Conservation (phyloP, 805 yeast species). For the Yamadazyma scolyti region DNA sequence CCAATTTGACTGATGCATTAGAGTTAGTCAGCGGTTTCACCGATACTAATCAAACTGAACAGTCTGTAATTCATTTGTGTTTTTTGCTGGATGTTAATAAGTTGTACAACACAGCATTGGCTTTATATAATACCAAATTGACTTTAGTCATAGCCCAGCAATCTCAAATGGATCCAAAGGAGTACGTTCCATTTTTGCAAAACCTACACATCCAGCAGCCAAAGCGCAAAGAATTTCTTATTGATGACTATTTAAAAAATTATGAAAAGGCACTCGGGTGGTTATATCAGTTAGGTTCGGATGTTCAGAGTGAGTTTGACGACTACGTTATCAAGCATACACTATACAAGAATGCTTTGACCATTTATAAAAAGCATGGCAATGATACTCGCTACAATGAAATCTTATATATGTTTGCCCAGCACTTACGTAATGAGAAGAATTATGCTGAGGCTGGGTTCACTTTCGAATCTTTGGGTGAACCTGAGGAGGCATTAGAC, state of each 20-base stretch:
- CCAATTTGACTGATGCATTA: constrained; percentile 76
- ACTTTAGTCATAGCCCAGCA: constrained; percentile 88
- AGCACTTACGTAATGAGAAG: constrained; percentile 48
- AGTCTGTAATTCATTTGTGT: constrained; percentile 77
- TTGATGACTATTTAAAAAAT: constrained; percentile 74
- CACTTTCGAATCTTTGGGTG: constrained; percentile 65
- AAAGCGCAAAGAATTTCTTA: constrained; percentile 64
- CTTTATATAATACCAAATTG: constrained; percentile 76
- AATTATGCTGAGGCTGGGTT: constrained; percentile 76
- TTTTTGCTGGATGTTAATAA: constrained; percentile 86
- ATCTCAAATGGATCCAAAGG: constrained; percentile 97
- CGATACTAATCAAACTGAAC: constrained; percentile 44
- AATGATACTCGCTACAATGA: constrained; percentile 42
- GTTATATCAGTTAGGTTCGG: constrained; percentile 47
- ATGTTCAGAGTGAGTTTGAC: constrained; percentile 50
- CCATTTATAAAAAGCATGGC: constrained; percentile 53
- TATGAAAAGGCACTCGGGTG: constrained; percentile 66
- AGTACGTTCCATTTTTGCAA: constrained; percentile 89
- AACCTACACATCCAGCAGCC: constrained; percentile 65
- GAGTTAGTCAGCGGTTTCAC: constrained; percentile 52
- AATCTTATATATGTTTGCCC: constrained; percentile 63
- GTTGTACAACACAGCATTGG: constrained; percentile 74
- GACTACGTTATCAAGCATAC: constrained; percentile 67
- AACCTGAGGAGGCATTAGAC: constrained; percentile 59
- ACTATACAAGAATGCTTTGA: constrained; percentile 67